Conservation (phyloP, 2,329 filamentous ascomycete genomes). For the Diatrype stigma region DNA sequence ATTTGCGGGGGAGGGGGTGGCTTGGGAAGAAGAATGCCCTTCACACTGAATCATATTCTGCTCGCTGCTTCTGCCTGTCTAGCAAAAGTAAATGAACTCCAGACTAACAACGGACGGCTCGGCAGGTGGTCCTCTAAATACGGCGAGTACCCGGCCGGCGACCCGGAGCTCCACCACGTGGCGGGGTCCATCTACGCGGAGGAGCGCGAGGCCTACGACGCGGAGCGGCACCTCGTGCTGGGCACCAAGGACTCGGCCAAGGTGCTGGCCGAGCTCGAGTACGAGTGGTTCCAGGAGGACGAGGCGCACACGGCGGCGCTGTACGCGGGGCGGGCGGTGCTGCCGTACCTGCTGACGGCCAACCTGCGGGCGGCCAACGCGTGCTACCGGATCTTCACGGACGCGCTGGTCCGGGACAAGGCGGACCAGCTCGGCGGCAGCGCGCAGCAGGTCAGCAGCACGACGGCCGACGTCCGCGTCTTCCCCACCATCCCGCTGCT, state of each 20-base stretch:
- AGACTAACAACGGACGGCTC: no score
- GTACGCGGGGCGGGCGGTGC: constrained; percentile 80
- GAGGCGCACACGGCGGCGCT: constrained; percentile 81
- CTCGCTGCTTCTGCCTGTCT: no score
- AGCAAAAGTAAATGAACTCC: no score
- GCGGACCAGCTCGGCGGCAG: constrained; percentile 56
- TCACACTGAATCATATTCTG: no score
- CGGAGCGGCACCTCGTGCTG: constrained; percentile 82
- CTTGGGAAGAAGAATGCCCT: no score
- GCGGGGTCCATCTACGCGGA: constrained; percentile 85
- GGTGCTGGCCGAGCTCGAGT: constrained; percentile 77
- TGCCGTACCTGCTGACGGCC: constrained; percentile 86
- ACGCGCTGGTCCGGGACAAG: constrained; percentile 54
- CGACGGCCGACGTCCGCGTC: constrained; percentile 68
- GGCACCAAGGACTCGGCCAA: constrained; percentile 87
- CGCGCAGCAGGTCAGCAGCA: constrained; percentile 76
- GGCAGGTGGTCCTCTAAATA: constrained; percentile 76
- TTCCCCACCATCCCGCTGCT: constrained; percentile 91
- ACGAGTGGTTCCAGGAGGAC: constrained; percentile 88
- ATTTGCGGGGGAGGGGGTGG: constrained; percentile 3
- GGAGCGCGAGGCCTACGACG: constrained; percentile 88
- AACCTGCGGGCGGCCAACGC: constrained; percentile 88
- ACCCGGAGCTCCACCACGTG: constrained; percentile 92
- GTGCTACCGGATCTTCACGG: constrained; percentile 72
- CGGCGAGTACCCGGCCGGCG: constrained; percentile 84